Evolutionary conservation across 2,329 filamentous ascomycete species (phyloP).

Genomic region (Parascedosporium putredinis): DNA sequence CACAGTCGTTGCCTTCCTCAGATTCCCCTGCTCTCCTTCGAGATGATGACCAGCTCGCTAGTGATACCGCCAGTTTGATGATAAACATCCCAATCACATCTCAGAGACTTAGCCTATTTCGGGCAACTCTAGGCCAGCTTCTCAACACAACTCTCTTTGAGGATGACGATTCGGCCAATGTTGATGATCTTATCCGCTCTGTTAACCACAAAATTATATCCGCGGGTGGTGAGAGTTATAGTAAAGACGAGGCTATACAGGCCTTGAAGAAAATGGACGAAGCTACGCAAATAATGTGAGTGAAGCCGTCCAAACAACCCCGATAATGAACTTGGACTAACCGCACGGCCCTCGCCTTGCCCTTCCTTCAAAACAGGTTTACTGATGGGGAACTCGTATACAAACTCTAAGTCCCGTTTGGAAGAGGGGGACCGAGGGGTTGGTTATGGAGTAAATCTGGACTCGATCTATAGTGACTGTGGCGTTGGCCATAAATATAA

Average conservation of each 20-base stretch:
- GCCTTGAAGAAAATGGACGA: conserved; percentile 73
- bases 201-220: conserved; percentile 63
- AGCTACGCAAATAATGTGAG: conserved; percentile 86
- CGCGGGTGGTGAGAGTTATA: conserved; percentile 50
- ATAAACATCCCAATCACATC: conserved; percentile 43
- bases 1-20: conserved; percentile 61
- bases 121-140: conserved; percentile 69
- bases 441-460: no score
- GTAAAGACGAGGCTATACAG: conserved; percentile 59
- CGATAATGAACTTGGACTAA: no score
- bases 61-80: conserved; percentile 28
- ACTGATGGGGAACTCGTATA: conserved; percentile 57
- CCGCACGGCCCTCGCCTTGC: no score
- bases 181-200: conserved; percentile 63
- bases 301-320: conserved; percentile 18
- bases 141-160: conserved; percentile 76
- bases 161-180: conserved; percentile 63
- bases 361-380: conserved; percentile 33
- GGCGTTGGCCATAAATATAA: no score
- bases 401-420: conserved; percentile 42
- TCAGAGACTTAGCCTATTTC: conserved; percentile 63
- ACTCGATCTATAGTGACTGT: no score
- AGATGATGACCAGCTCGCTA: conserved; percentile 35
- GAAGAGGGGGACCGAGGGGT: not conserved
- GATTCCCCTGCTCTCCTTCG: conserved; percentile 43